These are phyloP conservation scores for Aspergillus baeticus DNA, from an alignment of 495 filamentous ascomycete species.

Conservation along the genomic window DNA sequence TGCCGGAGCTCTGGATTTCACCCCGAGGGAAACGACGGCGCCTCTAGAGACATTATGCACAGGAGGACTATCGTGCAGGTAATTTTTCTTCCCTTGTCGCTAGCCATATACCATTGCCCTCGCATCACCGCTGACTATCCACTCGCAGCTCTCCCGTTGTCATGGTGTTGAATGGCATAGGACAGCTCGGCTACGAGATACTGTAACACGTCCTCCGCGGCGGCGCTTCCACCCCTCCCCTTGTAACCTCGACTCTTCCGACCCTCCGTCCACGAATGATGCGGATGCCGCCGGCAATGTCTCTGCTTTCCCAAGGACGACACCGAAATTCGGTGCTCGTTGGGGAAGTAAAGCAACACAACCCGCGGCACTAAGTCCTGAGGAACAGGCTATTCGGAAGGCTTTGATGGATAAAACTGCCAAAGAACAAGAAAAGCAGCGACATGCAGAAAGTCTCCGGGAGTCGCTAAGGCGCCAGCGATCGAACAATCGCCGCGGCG, in stretches of 20 bases:
- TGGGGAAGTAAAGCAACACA: conserved; percentile 22
- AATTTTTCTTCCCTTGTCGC: conserved; percentile 3
- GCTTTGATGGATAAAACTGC: conserved; percentile 24
- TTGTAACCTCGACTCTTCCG: conserved; percentile 22
- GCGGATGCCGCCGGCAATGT: conserved; percentile 10
- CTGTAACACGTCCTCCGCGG: conserved; percentile 17
- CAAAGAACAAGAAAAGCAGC: background rate
- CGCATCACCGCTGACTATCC: background rate
- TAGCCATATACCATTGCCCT: no score
- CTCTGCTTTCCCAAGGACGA: background rate
- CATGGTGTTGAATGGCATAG: conserved; percentile 32
- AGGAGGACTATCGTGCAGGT: conserved; percentile 38
- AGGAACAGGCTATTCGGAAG: conserved; percentile 36
- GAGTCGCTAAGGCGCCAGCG: no score
- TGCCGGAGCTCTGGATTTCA: conserved; percentile 21
- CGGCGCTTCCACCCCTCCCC: conserved; percentile 33
- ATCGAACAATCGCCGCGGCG: no score
- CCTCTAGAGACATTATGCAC: conserved; percentile 24
- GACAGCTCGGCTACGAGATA: conserved; percentile 20
- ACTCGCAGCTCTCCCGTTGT: conserved; percentile 27
- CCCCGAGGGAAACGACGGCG: conserved; percentile 15
- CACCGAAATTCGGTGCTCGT: conserved; percentile 21
- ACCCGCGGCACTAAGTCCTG: conserved; percentile 29
- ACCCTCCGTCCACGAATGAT: conserved; percentile 11
- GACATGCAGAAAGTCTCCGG: conserved; percentile 11